Percentiles rank a stretch among this genome's conserved stretches.
phyloP scores from a whole-genome alignment of 352 stramenopile species.

The Pythium dissimile region DNA sequence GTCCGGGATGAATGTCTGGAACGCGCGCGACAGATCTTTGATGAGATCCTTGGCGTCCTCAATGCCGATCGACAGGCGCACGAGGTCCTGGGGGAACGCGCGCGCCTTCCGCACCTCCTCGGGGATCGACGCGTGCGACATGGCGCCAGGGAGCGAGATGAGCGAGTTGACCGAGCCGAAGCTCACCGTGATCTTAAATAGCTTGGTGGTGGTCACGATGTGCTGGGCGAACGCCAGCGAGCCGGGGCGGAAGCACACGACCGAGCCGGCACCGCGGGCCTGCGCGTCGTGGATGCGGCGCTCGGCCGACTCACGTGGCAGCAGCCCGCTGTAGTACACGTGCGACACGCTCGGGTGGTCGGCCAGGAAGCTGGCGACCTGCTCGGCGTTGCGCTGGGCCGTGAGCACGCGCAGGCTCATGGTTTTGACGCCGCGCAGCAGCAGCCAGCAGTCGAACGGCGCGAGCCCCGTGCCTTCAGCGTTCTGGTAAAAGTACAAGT shows the following conservation, averaged over 20 bases:
- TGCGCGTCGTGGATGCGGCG: constrained; percentile 86
- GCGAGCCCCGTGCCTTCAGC: constrained; percentile 84
- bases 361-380: constrained; percentile 88
- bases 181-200: constrained; percentile 94
- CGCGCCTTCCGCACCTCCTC: constrained; percentile 88
- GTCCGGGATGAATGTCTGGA: constrained; percentile 54
- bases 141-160: constrained; percentile 89
- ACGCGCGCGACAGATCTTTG: constrained; percentile 88
- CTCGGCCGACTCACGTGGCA: constrained; percentile 52
- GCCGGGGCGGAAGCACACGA: constrained; percentile 89
- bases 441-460: constrained; percentile 90
- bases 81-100: constrained; percentile 92
- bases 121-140: constrained; percentile 95
- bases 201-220: constrained; percentile 89
- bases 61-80: constrained; percentile 94
- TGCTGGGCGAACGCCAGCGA: constrained; percentile 86
- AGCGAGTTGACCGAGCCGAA: constrained; percentile 93
- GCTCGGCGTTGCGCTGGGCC: constrained; percentile 87
- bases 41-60: constrained; percentile 94
- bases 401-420: constrained; percentile 82
- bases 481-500: constrained; percentile 91
- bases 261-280: constrained; percentile 79
- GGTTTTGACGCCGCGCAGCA: constrained; percentile 89
- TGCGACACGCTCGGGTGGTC: constrained; percentile 78
- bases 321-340: constrained; percentile 92